These are phyloP conservation scores for Neonectria coccinea DNA, from an alignment of 2,329 filamentous ascomycete genomes.

Conservation along the genomic window DNA sequence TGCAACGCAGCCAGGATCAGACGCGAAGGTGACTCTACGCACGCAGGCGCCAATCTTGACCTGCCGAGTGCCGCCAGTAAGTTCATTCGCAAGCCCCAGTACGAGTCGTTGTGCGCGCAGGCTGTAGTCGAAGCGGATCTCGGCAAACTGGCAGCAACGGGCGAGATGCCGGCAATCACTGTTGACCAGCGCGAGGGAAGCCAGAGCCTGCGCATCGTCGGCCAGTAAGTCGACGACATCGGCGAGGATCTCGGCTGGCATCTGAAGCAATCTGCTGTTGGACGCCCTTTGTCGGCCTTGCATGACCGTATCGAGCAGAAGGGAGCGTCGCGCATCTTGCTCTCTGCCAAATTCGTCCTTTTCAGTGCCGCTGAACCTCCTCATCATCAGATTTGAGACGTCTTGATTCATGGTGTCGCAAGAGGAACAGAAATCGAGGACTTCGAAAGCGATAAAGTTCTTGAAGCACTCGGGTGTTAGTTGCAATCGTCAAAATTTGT, in stretches of 20 bases:
- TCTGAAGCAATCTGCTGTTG: conserved; percentile 10
- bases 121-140: conserved; percentile 31
- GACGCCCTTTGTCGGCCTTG: conserved; percentile 7
- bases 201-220: conserved; percentile 26
- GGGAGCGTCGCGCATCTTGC: conserved; percentile 10
- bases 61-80: not conserved
- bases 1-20: not conserved
- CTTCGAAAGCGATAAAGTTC: not conserved
- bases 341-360: conserved; percentile 1
- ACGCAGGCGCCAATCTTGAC: conserved; percentile 14
- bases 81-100: not conserved
- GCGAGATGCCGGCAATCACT: conserved; percentile 35
- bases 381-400: conserved; percentile 9
- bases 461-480: not conserved
- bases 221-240: conserved; percentile 23
- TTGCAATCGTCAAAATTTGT: too few relatives aligned
- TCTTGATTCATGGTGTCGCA: conserved; percentile 12
- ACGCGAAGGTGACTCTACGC: conserved; percentile 9
- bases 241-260: conserved; percentile 28
- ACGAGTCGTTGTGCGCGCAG: not conserved
- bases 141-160: conserved; percentile 29
- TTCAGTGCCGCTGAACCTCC: not conserved
- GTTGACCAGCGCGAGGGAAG: conserved; percentile 33
- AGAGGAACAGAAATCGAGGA: not conserved
- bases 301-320: conserved; percentile 24